A percentile compares a stretch with the other conserved stretches of the same genome.
These are phyloP conservation scores for Forsythia suspensa DNA, from an alignment of 257 asterid genomes.

Conservation along the genomic window DNA sequence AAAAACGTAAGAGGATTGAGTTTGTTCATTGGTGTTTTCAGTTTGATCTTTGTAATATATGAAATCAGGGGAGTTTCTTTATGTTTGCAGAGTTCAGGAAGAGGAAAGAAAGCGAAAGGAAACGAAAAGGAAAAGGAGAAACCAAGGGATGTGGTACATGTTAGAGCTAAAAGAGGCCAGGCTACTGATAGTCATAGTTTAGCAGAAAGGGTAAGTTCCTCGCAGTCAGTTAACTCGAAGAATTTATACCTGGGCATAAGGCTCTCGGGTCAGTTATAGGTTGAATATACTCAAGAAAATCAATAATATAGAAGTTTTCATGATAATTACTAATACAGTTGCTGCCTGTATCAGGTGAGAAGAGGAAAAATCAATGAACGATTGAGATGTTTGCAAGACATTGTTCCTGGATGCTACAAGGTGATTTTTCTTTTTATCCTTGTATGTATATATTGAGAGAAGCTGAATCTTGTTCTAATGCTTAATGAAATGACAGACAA, in stretches of 20 bases:
- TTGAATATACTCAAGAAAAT: no score
- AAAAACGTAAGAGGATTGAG: slow-evolving; percentile 34
- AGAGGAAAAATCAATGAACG: slow-evolving; percentile 86
- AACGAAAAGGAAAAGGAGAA: slow-evolving; percentile 48
- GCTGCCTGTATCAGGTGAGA: slow-evolving; percentile 56
- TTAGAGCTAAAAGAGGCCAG: slow-evolving; percentile 90
- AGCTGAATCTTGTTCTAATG: neutral
- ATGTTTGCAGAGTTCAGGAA: slow-evolving; percentile 35
- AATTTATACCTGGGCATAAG: neutral
- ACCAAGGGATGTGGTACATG: slow-evolving; percentile 72
- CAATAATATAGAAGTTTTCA: neutral
- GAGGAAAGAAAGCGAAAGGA: slow-evolving; percentile 47
- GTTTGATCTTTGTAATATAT: neutral
- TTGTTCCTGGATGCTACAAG: slow-evolving; percentile 96
- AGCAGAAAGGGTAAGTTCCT: slow-evolving; percentile 77
- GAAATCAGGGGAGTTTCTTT: neutral
- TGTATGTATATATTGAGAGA: neutral
- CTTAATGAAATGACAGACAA: slow-evolving; percentile 54
- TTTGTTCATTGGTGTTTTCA: neutral
- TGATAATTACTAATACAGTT: neutral
- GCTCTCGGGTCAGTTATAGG: neutral
- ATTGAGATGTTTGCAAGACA: slow-evolving; percentile 79
- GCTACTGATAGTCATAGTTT: slow-evolving; percentile 97
- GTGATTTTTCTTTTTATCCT: slow-evolving; percentile 22
- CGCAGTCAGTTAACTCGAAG: no score